phyloP scores from a whole-genome alignment of 371 early-diverging fungal species.

The Funneliformis caledonium region DNA sequence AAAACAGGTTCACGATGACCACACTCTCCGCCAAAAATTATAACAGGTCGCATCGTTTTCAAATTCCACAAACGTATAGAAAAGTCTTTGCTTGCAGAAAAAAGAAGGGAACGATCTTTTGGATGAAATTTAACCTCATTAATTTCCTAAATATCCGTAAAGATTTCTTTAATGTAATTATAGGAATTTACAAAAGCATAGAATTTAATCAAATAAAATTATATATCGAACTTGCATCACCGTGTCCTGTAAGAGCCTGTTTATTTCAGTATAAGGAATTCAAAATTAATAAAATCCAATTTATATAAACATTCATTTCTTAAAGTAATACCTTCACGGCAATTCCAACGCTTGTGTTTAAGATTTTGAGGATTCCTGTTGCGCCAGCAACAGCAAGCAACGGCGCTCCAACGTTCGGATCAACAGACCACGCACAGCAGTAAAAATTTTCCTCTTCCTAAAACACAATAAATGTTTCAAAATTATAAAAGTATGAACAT shows the following conservation, averaged over 20 bases:
- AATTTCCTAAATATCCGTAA: conserved; percentile 21
- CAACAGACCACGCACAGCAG: conserved; percentile 32
- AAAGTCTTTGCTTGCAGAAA: conserved; percentile 40
- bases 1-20: conserved; percentile 36
- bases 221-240: conserved; percentile 29
- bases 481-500: background rate
- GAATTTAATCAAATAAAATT: background rate
- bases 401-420: conserved; percentile 14
- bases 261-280: background rate
- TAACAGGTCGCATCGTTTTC: background rate
- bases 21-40: conserved; percentile 32
- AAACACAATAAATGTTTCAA: background rate
- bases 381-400: conserved; percentile 32
- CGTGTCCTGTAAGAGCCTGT: conserved; percentile 30
- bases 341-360: background rate
- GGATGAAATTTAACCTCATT: conserved; percentile 38
- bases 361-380: conserved; percentile 21
- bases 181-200: background rate
- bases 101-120: background rate
- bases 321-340: background rate
- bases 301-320: background rate
- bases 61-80: conserved; percentile 38
- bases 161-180: background rate
- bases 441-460: conserved; percentile 36
- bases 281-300: background rate